These are phyloP conservation scores for Yamadazyma triangularis DNA, from an alignment of 1,139 yeast species.

Conservation along the genomic window DNA sequence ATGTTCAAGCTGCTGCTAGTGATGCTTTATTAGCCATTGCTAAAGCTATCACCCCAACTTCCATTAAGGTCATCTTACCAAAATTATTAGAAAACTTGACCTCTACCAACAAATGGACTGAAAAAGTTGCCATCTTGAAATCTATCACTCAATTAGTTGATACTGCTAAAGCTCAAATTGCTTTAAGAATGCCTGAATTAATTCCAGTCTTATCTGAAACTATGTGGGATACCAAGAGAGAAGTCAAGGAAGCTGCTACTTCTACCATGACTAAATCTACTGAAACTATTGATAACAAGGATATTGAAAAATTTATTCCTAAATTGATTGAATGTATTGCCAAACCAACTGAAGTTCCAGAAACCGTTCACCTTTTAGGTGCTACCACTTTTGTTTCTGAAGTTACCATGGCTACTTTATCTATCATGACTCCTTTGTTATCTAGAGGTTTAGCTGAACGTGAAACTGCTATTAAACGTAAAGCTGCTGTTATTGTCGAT, in stretches of 20 bases:
- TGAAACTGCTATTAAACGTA: slow-evolving; percentile 98
- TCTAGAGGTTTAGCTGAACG: slow-evolving; percentile 99
- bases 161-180: slow-evolving; percentile 92
- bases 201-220: slow-evolving; percentile 98
- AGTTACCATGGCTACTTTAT: slow-evolving; percentile 98
- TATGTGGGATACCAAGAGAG: slow-evolving; percentile 99
- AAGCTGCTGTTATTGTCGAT: slow-evolving; percentile 98
- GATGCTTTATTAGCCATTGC: slow-evolving; percentile 76
- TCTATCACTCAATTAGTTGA: slow-evolving; percentile 86
- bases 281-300: slow-evolving; percentile 98
- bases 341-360: slow-evolving; percentile 95
- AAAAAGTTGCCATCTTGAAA: slow-evolving; percentile 87
- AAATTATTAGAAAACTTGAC: slow-evolving; percentile 65
- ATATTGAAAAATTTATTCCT: slow-evolving; percentile 98
- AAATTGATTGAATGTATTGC: slow-evolving; percentile 96
- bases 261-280: slow-evolving; percentile 94
- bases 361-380: slow-evolving; percentile 97
- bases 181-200: slow-evolving; percentile 98
- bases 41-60: slow-evolving; percentile 82
- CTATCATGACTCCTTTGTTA: slow-evolving; percentile 98
- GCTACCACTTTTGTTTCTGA: slow-evolving; percentile 99
- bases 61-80: slow-evolving; percentile 89
- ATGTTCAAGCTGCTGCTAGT: slow-evolving; percentile 64
- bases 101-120: slow-evolving; percentile 92
- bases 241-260: slow-evolving; percentile 95